Evolutionary conservation across 768 basidiomycete species (phyloP).

Genomic region (Clitopilus hobsonii): DNA sequence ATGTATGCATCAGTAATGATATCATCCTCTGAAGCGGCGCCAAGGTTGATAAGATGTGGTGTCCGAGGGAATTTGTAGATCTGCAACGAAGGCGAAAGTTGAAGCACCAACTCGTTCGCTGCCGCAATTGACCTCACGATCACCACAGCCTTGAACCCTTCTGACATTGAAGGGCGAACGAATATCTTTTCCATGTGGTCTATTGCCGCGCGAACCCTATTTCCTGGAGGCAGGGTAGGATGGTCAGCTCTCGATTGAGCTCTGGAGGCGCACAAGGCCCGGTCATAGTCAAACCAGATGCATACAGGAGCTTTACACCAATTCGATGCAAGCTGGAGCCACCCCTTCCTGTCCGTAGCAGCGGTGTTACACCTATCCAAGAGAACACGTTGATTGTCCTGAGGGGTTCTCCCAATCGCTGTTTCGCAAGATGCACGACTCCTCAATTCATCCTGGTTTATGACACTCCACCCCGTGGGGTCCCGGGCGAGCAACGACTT

Average conservation of each 20-base stretch:
- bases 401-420: conserved; percentile 36
- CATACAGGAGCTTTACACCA: conserved; percentile 43
- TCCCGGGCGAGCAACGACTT: conserved; percentile 42
- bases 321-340: conserved; percentile 45
- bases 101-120: conserved; percentile 38
- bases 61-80: conserved; percentile 61
- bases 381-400: conserved; percentile 30
- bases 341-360: conserved; percentile 38
- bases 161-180: conserved; percentile 37
- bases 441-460: conserved; percentile 56
- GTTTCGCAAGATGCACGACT: conserved; percentile 45
- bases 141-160: conserved; percentile 50
- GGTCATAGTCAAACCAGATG: conserved; percentile 52
- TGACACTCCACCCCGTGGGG: conserved; percentile 34
- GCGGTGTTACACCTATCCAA: conserved; percentile 57
- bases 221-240: conserved; percentile 53
- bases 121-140: conserved; percentile 47
- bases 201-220: conserved; percentile 49
- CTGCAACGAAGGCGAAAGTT: conserved; percentile 35
- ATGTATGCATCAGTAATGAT: conserved; percentile 26
- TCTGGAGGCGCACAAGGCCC: conserved; percentile 43
- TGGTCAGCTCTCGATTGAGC: conserved; percentile 56
- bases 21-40: conserved; percentile 53
- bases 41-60: conserved; percentile 53
- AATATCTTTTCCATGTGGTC: conserved; percentile 47